These are phyloP conservation scores for Neolentinus lepideus DNA, from an alignment of 1,284 basidiomycete species.

Conservation along the genomic window DNA sequence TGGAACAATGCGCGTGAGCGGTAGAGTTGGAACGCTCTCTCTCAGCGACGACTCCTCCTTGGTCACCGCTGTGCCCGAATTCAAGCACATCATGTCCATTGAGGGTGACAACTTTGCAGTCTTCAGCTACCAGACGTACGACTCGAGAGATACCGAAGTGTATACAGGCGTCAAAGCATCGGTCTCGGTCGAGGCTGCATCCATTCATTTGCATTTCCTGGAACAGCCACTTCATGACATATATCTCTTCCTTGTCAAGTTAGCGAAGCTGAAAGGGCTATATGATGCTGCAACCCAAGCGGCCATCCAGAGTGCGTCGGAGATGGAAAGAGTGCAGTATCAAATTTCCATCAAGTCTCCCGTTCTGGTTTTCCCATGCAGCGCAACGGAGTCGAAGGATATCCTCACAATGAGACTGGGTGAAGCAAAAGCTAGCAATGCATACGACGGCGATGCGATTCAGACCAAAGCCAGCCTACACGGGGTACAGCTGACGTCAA, in stretches of 20 bases:
- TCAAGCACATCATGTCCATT: conserved; percentile 89
- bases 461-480: conserved; percentile 75
- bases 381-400: conserved; percentile 60
- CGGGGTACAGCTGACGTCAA: conserved; percentile 83
- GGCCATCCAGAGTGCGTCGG: conserved; percentile 87
- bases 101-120: conserved; percentile 95
- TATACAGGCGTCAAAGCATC: conserved; percentile 86
- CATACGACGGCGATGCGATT: conserved; percentile 56
- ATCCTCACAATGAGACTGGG: conserved; percentile 81
- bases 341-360: conserved; percentile 89
- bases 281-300: conserved; percentile 95
- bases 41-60: conserved; percentile 73
- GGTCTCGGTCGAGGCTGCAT: conserved; percentile 83
- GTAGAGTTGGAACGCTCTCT: conserved; percentile 81
- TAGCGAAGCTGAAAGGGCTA: conserved; percentile 87
- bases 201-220: conserved; percentile 86
- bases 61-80: conserved; percentile 53
- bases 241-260: conserved; percentile 80
- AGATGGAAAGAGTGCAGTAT: conserved; percentile 89
- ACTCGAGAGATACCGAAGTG: conserved; percentile 51
- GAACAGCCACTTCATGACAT: conserved; percentile 85
- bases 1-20: conserved; percentile 76
- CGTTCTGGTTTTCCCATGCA: conserved; percentile 84
- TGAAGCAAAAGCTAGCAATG: conserved; percentile 83
- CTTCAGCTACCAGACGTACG: conserved; percentile 93